These are phyloP conservation scores for Caloboletus inedulis DNA, from an alignment of 1,284 basidiomycete genomes.

Conservation along the genomic window DNA sequence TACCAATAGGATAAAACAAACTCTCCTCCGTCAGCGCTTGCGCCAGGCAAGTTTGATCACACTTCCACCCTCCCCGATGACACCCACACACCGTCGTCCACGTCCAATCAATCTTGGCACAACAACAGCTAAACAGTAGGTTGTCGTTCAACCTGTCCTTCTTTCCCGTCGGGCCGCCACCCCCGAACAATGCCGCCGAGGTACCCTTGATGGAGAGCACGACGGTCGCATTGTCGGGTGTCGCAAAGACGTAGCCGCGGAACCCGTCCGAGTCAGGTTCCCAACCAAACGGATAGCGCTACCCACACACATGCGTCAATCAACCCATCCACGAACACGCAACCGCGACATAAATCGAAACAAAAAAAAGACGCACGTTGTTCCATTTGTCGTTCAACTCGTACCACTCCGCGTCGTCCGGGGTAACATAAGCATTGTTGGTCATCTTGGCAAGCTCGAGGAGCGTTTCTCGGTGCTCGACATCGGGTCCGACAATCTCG, in stretches of 20 bases:
- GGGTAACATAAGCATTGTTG: constrained; percentile 80
- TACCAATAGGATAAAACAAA: constrained; percentile 86
- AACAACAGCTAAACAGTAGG: constrained; percentile 96
- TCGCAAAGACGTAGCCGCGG: constrained; percentile 88
- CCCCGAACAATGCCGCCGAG: constrained; percentile 74
- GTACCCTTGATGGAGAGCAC: constrained; percentile 95
- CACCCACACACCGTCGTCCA: constrained; percentile 97
- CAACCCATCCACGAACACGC: neutral
- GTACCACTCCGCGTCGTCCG: constrained; percentile 72
- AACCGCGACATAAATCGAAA: neutral
- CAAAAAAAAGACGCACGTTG: constrained; percentile 42
- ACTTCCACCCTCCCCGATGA: constrained; percentile 79
- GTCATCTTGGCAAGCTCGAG: constrained; percentile 91
- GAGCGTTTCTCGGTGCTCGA: constrained; percentile 74
- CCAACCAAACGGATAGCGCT: constrained; percentile 92
- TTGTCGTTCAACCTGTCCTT: constrained; percentile 97
- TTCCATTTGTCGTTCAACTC: constrained; percentile 67
- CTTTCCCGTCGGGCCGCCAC: constrained; percentile 80
- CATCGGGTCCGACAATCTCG: constrained; percentile 64
- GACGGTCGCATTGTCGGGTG: constrained; percentile 79
- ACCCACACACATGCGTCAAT: neutral
- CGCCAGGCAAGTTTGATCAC: constrained; percentile 82
- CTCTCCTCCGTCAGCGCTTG: constrained; percentile 77
- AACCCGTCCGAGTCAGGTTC: constrained; percentile 84
- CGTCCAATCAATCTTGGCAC: constrained; percentile 89